Evolutionary conservation across 164 flowering plant genomes (phyloP), one percentile per base, ranked within the genome.

Genomic region (Tetracentron sinense): DNA sequence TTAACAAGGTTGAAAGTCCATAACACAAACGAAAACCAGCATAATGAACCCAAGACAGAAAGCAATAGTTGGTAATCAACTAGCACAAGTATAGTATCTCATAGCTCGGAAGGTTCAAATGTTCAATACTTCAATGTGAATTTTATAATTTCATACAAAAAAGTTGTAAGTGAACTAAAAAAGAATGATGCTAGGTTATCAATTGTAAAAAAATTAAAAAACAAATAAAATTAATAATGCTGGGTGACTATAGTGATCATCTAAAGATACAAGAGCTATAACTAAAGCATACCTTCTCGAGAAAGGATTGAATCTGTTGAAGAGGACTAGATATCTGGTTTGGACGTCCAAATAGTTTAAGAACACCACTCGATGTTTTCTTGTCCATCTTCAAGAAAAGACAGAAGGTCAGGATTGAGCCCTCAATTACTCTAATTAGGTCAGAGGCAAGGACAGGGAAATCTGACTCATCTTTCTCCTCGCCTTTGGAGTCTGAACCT

Each of bases 321-420:
- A 90, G 79, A 19, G 88, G 86, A 14, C 82, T 82, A 21, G 77
- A 81, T 60, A 69, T 67, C 60, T 78, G 89, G 70, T 69, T 87
- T 63, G 83, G 89, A 49, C 80, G 79, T 62, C 84, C 87, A 75
- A 87, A 85, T 22, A 81, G 27, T 64, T 77, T 74, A 47, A 74
- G n/a, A n/a, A n/a, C n/a, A n/a, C n/a, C n/a, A n/a, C n/a, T 75
- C 20, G 78, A 26, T 63, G 79, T 90, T 63, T 78, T 89, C 86
- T 87, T 87, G 78, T 90, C 98, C 81, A 67, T 70, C 80, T 89
- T 90, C 66, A 90, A 25, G 69, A 94, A 94, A 54, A 70, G 65
- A 49, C 68, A 77, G 72, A 90, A 90, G 33, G 85, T 83, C 48
- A 93, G 75, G 54, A 90, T 90, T n/a, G 88, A 80, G 54, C 64